phyloP scores from a whole-genome alignment of 352 stramenopile genomes.

The Pythium insidiosum region DNA sequence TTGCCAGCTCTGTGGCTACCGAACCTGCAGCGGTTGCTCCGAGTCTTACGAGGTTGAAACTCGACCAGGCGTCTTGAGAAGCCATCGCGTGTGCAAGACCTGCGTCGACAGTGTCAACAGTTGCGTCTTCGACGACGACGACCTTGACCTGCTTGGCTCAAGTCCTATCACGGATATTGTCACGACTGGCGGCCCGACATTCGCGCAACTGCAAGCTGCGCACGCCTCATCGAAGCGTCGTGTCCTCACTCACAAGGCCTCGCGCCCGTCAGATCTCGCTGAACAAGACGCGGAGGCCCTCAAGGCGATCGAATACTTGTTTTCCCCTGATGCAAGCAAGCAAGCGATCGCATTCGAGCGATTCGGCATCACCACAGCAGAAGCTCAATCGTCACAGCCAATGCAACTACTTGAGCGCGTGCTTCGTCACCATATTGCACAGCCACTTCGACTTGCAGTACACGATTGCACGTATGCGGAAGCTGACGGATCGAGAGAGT shows the following conservation, averaged over 20 bases:
- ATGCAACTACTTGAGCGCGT: conserved; percentile 2
- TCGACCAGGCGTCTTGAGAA: conserved; percentile 8
- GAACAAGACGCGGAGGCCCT: conserved; percentile 10
- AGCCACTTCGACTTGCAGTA: conserved; percentile 8
- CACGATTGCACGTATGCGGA: conserved; percentile 18
- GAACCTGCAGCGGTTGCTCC: conserved; percentile 21
- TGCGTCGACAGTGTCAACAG: conserved; percentile 15
- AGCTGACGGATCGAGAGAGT: conserved; percentile 10
- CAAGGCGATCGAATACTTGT: conserved; percentile 27
- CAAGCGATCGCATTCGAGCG: conserved; percentile 16
- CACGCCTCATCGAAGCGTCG: conserved; percentile 2
- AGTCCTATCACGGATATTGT: conserved; percentile 14
- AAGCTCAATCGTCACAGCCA: not conserved
- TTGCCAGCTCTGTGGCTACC: conserved; percentile 31
- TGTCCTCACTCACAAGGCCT: conserved; percentile 11
- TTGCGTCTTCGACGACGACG: conserved; percentile 26
- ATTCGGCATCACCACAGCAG: conserved; percentile 13
- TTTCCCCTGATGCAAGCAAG: conserved; percentile 19
- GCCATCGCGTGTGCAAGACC: conserved; percentile 19
- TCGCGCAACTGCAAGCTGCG: conserved; percentile 14
- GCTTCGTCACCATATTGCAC: conserved; percentile 9
- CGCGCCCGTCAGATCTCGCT: conserved; percentile 2
- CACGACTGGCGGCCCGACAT: conserved; percentile 7
- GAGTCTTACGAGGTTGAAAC: conserved; percentile 17
- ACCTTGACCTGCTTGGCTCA: conserved; percentile 19